Base-by-base conservation (phyloP, 495 filamentous ascomycete genomes). In the Echria macrotheca region DNA sequence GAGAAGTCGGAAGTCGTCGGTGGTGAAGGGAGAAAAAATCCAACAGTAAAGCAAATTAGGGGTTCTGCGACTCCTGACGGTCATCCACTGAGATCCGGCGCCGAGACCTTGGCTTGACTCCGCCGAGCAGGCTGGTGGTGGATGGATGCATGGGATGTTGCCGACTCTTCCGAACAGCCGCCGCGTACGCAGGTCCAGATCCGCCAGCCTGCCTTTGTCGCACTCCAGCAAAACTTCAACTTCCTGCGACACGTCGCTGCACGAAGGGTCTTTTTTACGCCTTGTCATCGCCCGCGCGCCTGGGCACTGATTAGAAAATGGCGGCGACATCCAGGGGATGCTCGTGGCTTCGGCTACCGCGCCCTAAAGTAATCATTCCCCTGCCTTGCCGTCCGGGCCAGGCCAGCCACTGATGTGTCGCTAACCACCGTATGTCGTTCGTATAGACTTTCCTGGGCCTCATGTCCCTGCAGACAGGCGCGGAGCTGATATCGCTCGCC, bases 391-490 rank as follows among this genome's bases (percentile, higher is more conserved):
- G 1, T 17, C 19, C 14, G 19, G 8, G 26, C 36, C 37, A 19
- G 18, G 0, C 36, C 14, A 23, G 26, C 42, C 22, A 7, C 18
- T 21, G 10, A 5, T 11, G 21, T 22, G 22, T 52, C 49, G 32
- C 23, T 21, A 29, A 32, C 40, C 32, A 19, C 25, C 25, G 21
- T 35, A 14, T 41, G 25, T 15, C 4, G 17, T n/a, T n/a, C 31
- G 17, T 21, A 19, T 40, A 89, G 86, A 78, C 80, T 40, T 95
- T 94, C 69, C 80, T 95, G 54, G 85, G 85, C 63, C 63, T 87
- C 53, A 87, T 94, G 72, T 86, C 85, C 67, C 81, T 96, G 43
- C 85, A 86, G 50, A 89, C 87, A 25, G 89, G 87, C 57, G 83
- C 86, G 32, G 87, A 91, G 48, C 72, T 95, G 47, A 84, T 93